phyloP scores from a whole-genome alignment of 2,329 filamentous ascomycete genomes.

The Ophiocordyceps robertsii region DNA sequence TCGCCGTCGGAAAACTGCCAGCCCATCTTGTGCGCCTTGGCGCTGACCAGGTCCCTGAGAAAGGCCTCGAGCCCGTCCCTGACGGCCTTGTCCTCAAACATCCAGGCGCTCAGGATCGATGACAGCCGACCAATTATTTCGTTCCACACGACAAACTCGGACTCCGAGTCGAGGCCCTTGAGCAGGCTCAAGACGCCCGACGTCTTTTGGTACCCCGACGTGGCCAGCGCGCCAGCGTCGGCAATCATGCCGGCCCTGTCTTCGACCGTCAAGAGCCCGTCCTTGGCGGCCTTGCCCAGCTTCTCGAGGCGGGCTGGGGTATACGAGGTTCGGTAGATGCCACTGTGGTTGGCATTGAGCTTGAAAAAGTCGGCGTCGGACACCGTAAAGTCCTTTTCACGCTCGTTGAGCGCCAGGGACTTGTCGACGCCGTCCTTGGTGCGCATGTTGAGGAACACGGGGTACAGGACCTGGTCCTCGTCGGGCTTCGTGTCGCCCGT shows the following conservation, averaged over 20 bases:
- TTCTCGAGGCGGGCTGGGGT: conserved; percentile 71
- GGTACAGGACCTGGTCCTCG: conserved; percentile 78
- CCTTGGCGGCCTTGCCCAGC: conserved; percentile 73
- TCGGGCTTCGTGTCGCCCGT: conserved; percentile 90
- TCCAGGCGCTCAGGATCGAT: conserved; percentile 72
- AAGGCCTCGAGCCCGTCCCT: conserved; percentile 72
- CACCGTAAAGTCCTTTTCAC: conserved; percentile 67
- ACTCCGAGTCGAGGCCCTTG: conserved; percentile 70
- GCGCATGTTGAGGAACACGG: conserved; percentile 76
- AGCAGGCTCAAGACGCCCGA: conserved; percentile 77
- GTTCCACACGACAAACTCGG: conserved; percentile 89
- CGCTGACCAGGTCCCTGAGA: conserved; percentile 62
- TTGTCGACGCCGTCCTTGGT: conserved; percentile 76
- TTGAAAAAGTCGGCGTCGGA: conserved; percentile 84
- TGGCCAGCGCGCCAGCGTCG: conserved; percentile 78
- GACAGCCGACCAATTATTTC: conserved; percentile 72
- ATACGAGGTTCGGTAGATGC: conserved; percentile 85
- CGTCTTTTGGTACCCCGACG: conserved; percentile 87
- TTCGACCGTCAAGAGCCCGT: conserved; percentile 60
- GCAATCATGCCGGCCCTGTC: conserved; percentile 92
- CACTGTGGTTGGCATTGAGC: conserved; percentile 87
- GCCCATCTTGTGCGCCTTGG: conserved; percentile 73
- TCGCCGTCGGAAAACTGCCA: conserved; percentile 80
- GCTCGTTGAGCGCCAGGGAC: conserved; percentile 20
- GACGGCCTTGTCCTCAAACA: conserved; percentile 57